Percentiles rank a stretch among this genome's conserved stretches.
phyloP scores from a whole-genome alignment of 345 rosid species.

The Dovyalis caffra region DNA sequence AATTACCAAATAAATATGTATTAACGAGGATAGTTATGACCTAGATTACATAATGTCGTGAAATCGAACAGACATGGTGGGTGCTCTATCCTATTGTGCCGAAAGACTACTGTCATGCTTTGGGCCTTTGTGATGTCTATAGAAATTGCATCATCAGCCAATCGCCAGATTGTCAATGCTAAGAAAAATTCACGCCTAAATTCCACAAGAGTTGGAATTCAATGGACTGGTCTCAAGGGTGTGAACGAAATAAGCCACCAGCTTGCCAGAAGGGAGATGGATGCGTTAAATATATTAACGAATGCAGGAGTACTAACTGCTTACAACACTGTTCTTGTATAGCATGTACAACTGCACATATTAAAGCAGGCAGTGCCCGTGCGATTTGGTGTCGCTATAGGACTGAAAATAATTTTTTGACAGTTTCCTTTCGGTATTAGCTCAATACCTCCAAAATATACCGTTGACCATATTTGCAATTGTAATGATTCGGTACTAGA shows the following conservation, averaged over 20 bases:
- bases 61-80: background rate
- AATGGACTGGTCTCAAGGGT: background rate
- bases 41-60: background rate
- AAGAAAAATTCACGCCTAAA: background rate
- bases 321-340: slow-evolving; percentile 13
- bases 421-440: background rate
- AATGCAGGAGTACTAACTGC: slow-evolving; percentile 17
- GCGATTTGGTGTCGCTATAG: slow-evolving; percentile 11
- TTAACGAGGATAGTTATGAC: slow-evolving; percentile 1
- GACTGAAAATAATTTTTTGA: too few relatives aligned
- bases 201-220: background rate
- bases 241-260: background rate
- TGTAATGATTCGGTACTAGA: slow-evolving; percentile 9
- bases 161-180: slow-evolving; percentile 1
- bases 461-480: slow-evolving; percentile 8
- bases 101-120: slow-evolving; percentile 3
- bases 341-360: slow-evolving; percentile 8
- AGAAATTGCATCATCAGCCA: background rate
- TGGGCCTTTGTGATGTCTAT: slow-evolving; percentile 3
- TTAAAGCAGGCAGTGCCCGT: slow-evolving; percentile 14
- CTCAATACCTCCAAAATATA: slow-evolving; percentile 25
- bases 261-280: background rate
- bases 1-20: background rate
- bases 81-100: background rate
- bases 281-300: background rate